Evolutionary conservation across 192 early-diverging fungal species (phyloP).

Genomic region (Entomortierella parvispora): DNA sequence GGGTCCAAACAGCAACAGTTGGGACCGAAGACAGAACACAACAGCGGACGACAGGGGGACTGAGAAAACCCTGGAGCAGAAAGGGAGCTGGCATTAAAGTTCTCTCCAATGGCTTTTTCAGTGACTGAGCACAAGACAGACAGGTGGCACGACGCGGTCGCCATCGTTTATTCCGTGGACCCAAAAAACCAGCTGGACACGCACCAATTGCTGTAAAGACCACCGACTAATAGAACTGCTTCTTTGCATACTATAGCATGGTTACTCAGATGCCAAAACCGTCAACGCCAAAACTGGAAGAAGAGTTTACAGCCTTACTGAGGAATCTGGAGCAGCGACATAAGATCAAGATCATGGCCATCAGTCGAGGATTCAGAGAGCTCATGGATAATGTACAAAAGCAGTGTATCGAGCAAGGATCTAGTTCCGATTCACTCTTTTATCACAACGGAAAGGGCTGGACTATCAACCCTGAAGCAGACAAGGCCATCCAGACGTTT

Average conservation of each 20-base stretch:
- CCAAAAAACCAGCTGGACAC: not conserved
- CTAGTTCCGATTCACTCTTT: constrained; percentile 53
- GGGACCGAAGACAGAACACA: no score
- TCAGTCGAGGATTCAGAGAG: constrained; percentile 46
- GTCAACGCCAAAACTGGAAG: constrained; percentile 45
- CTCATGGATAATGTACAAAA: constrained; percentile 34
- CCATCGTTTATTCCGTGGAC: no score
- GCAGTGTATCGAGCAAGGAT: constrained; percentile 52
- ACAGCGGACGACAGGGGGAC: no score
- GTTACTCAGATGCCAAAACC: constrained; percentile 57
- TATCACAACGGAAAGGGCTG: constrained; percentile 56
- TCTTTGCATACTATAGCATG: constrained; percentile 56
- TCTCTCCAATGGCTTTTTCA: no score
- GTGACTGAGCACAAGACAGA: no score
- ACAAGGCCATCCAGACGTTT: constrained; percentile 66
- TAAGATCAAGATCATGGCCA: constrained; percentile 46
- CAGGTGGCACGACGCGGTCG: no score
- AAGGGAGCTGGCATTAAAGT: no score
- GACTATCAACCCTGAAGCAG: constrained; percentile 55
- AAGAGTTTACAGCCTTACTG: constrained; percentile 44
- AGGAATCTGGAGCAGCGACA: constrained; percentile 49
- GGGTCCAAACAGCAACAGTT: no score
- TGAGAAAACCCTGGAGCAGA: no score
- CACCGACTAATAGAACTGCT: constrained; percentile 1
- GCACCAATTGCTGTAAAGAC: not conserved